These are phyloP conservation scores for Nothophytophthora sp. DNA, from an alignment of 352 stramenopile species.

Conservation along the genomic window DNA sequence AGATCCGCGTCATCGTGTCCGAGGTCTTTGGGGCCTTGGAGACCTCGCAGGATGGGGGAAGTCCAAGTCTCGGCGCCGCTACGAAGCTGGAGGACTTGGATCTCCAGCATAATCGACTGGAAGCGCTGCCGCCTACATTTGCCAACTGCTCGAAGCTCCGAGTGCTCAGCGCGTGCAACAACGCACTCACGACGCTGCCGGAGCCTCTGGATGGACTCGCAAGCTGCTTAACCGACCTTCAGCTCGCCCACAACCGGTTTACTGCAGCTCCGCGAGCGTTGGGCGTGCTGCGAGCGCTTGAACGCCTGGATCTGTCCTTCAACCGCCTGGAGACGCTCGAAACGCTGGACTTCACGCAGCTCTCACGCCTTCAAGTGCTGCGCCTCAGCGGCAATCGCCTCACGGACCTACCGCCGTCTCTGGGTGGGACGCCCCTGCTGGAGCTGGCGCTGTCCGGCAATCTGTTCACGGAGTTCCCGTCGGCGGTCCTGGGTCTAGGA, in stretches of 20 bases:
- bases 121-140: slow-evolving; percentile 42
- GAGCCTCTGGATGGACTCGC: slow-evolving; percentile 35
- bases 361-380: slow-evolving; percentile 37
- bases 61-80: slow-evolving; percentile 2
- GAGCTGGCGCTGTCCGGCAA: slow-evolving; percentile 70
- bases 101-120: slow-evolving; percentile 65
- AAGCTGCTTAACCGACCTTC: slow-evolving; percentile 30
- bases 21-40: slow-evolving; percentile 32
- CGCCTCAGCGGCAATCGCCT: slow-evolving; percentile 56
- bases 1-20: slow-evolving; percentile 43
- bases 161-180: slow-evolving; percentile 50
- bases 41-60: background rate
- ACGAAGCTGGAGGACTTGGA: slow-evolving; percentile 55
- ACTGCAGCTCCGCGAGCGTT: slow-evolving; percentile 24
- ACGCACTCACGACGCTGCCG: slow-evolving; percentile 40
- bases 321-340: slow-evolving; percentile 58
- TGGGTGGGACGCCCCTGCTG: slow-evolving; percentile 39
- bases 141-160: slow-evolving; percentile 37
- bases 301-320: slow-evolving; percentile 67
- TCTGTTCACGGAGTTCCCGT: slow-evolving; percentile 45
- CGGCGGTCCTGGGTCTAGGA: slow-evolving; percentile 40
- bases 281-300: slow-evolving; percentile 24
- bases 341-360: slow-evolving; percentile 38
- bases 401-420: slow-evolving; percentile 35
- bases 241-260: slow-evolving; percentile 63